A percentile compares a stretch with the other conserved stretches of the same genome.
Evolutionary conservation across 495 filamentous ascomycete species (phyloP).

Genomic region (Xylaria bambusicola): DNA sequence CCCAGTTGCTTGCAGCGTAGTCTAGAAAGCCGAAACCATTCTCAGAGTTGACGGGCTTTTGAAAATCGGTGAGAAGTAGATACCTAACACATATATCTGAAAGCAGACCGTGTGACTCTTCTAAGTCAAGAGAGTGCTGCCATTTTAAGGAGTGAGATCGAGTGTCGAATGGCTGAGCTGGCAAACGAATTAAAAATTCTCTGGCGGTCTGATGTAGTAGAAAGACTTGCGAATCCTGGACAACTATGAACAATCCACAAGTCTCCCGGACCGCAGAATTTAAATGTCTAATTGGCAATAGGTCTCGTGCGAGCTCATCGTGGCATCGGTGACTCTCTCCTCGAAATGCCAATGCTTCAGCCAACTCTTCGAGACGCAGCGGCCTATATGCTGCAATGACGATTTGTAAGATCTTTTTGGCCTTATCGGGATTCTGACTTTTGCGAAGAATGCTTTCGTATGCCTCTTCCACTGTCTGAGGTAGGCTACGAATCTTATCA

Average conservation of each 20-base stretch:
- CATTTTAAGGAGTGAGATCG: too few relatives aligned
- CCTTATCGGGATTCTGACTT: background rate
- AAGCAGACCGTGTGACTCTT: background rate
- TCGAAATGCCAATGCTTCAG: background rate
- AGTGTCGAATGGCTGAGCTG: background rate
- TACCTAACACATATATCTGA: background rate
- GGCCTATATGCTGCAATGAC: background rate
- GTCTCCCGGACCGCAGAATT: background rate
- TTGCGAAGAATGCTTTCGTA: background rate
- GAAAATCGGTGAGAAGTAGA: background rate
- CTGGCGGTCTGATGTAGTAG: background rate
- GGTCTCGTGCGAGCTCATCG: background rate
- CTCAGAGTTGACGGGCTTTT: background rate
- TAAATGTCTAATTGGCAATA: background rate
- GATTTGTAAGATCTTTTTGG: background rate
- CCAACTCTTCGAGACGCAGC: background rate
- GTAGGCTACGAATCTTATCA: background rate
- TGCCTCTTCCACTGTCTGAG: background rate
- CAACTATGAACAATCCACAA: background rate
- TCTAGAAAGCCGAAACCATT: background rate
- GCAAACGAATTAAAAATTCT: background rate
- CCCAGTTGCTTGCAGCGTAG: background rate
- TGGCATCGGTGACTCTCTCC: background rate
- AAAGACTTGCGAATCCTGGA: background rate
- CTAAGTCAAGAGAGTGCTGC: background rate